phyloP scores from a whole-genome alignment of 176 grass and related monocot species.

The Zea luxurians region DNA sequence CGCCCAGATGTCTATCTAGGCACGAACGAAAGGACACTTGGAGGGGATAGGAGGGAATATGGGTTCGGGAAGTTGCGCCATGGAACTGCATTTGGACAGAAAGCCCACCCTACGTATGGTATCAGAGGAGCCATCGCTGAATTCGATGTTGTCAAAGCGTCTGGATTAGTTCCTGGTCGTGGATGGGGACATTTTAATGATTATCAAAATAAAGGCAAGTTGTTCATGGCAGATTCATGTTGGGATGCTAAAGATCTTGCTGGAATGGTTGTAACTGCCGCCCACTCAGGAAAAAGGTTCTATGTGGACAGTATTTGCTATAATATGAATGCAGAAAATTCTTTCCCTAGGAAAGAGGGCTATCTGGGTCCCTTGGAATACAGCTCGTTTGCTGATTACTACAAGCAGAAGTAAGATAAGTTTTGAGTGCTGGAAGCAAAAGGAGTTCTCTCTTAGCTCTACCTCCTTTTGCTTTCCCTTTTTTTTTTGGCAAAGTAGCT shows the following conservation, averaged over 20 bases:
- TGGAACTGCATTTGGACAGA: conserved; percentile 76
- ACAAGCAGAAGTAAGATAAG: conserved; percentile 86
- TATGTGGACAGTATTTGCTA: conserved; percentile 84
- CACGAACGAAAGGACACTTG: conserved; percentile 93
- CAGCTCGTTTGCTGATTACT: conserved; percentile 96
- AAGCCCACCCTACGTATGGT: conserved; percentile 94
- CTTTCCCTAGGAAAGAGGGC: conserved; percentile 96
- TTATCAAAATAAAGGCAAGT: conserved; percentile 55
- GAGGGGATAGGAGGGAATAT: conserved; percentile 97
- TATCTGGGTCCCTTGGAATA: conserved; percentile 93
- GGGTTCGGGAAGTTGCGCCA: conserved; percentile 90
- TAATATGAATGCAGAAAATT: conserved; percentile 97
- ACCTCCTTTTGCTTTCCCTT: conserved; percentile 24
- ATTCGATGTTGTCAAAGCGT: conserved; percentile 99
- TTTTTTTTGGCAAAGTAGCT: conserved; percentile 1
- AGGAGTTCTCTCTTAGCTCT: neutral
- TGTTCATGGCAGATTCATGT: conserved; percentile 84
- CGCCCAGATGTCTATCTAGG: conserved; percentile 95
- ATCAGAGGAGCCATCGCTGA: conserved; percentile 93
- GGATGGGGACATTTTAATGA: conserved; percentile 48
- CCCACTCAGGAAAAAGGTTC: conserved; percentile 97
- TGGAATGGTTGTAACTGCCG: conserved; percentile 94
- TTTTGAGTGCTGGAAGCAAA: conserved; percentile 40
- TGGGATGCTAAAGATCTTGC: conserved; percentile 80
- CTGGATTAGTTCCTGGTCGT: conserved; percentile 82